These are phyloP conservation scores for Durio zibethinus DNA, from an alignment of 345 rosid species.

Conservation along the genomic window DNA sequence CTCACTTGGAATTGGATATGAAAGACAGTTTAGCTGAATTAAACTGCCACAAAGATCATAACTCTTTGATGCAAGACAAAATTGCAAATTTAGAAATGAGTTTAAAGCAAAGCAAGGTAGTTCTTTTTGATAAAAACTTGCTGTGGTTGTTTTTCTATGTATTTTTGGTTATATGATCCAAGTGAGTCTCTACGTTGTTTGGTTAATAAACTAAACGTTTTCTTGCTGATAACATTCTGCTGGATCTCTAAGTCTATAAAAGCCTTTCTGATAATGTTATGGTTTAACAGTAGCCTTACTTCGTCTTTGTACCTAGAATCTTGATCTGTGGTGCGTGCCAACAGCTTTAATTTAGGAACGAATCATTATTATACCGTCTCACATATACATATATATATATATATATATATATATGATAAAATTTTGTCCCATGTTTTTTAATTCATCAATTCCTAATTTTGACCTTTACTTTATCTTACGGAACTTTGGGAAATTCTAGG, in stretches of 20 bases:
- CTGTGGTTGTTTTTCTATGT: not conserved
- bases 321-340: not conserved
- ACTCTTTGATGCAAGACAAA: constrained; percentile 43
- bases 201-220: not conserved
- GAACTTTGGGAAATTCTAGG: not conserved
- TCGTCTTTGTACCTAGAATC: not conserved
- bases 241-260: not conserved
- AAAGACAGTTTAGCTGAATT: constrained; percentile 48
- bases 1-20: constrained; percentile 45
- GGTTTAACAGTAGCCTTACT: not conserved
- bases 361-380: not conserved
- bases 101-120: constrained; percentile 57
- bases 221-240: not conserved
- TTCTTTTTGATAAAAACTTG: not conserved
- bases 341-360: not conserved
- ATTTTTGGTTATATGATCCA: not conserved
- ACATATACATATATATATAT: too few species aligned
- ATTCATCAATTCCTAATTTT: not conserved
- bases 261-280: not conserved
- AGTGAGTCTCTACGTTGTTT: not conserved
- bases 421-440: not conserved
- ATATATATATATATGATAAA: not conserved
- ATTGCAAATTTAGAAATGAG: constrained; percentile 48
- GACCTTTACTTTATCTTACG: not conserved
- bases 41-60: constrained; percentile 56